Percentiles rank a stretch among this genome's conserved stretches.
These are phyloP conservation scores for Acanthochlamys bracteata DNA, from an alignment of 106 monocot genomes.

Conservation along the genomic window DNA sequence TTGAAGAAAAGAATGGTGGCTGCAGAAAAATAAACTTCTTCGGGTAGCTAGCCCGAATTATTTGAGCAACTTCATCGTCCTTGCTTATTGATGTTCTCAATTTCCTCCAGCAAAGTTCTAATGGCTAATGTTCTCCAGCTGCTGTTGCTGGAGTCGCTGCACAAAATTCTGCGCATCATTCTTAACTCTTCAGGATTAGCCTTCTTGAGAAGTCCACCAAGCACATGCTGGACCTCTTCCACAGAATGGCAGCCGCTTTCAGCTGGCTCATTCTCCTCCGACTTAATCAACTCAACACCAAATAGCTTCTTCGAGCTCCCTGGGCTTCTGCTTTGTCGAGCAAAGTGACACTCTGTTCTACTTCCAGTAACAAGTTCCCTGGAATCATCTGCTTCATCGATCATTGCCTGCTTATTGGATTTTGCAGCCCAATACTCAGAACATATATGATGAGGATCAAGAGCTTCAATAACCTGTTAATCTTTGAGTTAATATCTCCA, in stretches of 20 bases:
- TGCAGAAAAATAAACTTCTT: neutral
- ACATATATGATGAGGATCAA: constrained; percentile 53
- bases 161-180: constrained; percentile 13
- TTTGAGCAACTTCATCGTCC: neutral
- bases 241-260: constrained; percentile 1
- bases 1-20: neutral
- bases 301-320: constrained; percentile 17
- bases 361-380: neutral
- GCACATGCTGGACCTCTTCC: constrained; percentile 20
- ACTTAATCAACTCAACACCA: constrained; percentile 22
- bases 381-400: neutral
- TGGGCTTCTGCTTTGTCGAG: neutral
- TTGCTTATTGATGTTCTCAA: constrained; percentile 17
- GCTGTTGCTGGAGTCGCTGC: constrained; percentile 2
- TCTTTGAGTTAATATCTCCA: neutral
- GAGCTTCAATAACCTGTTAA: constrained; percentile 56
- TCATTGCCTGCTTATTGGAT: neutral
- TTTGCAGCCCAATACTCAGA: constrained; percentile 58
- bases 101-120: constrained; percentile 7
- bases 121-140: constrained; percentile 13
- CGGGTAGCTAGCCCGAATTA: constrained; percentile 1
- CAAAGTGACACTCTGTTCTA: neutral
- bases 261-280: constrained; percentile 13
- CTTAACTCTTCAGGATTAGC: constrained; percentile 27
- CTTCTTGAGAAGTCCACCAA: constrained; percentile 34